A percentile compares a stretch with the other conserved stretches of the same genome.
phyloP scores from a whole-genome alignment of 352 stramenopile genomes.

The Pythium rhizo-oryzae region DNA sequence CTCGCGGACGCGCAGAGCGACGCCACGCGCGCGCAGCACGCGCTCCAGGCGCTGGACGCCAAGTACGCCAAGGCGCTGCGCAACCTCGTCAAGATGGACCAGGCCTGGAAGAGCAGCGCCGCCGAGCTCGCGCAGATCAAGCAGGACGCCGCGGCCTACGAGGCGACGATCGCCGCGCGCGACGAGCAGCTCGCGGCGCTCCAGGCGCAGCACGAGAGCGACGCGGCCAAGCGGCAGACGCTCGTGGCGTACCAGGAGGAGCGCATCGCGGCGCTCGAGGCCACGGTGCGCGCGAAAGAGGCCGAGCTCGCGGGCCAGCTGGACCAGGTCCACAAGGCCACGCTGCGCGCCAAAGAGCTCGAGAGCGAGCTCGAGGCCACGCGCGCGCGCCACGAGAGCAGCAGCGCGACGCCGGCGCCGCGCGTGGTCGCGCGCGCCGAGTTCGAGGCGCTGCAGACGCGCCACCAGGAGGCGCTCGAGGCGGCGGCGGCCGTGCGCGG shows the following conservation, averaged over 20 bases:
- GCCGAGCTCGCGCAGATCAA: constrained; percentile 31
- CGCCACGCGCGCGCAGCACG: constrained; percentile 43
- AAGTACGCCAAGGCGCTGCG: constrained; percentile 71
- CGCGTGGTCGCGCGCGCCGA: constrained; percentile 23
- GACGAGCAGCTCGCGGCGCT: constrained; percentile 29
- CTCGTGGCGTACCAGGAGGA: constrained; percentile 25
- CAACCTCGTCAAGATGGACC: constrained; percentile 72
- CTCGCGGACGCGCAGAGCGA: constrained; percentile 56
- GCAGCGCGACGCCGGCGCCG: neutral
- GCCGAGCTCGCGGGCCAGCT: constrained; percentile 7
- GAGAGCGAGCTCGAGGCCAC: constrained; percentile 32
- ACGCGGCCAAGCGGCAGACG: constrained; percentile 23
- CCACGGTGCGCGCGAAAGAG: constrained; percentile 8
- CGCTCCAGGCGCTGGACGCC: constrained; percentile 49
- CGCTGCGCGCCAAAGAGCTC: constrained; percentile 37
- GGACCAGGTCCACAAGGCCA: constrained; percentile 17
- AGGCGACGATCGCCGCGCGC: constrained; percentile 14
- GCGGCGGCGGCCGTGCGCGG: constrained; percentile 45
- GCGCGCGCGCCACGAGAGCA: constrained; percentile 16
- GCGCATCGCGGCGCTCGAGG: constrained; percentile 29
- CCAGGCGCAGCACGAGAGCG: constrained; percentile 29
- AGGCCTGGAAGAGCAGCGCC: constrained; percentile 67
- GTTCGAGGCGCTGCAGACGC: constrained; percentile 30
- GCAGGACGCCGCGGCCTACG: constrained; percentile 16
- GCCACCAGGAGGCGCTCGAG: constrained; percentile 40